Conservation (phyloP, 1,139 yeast species). For the Pichia sp. region DNA sequence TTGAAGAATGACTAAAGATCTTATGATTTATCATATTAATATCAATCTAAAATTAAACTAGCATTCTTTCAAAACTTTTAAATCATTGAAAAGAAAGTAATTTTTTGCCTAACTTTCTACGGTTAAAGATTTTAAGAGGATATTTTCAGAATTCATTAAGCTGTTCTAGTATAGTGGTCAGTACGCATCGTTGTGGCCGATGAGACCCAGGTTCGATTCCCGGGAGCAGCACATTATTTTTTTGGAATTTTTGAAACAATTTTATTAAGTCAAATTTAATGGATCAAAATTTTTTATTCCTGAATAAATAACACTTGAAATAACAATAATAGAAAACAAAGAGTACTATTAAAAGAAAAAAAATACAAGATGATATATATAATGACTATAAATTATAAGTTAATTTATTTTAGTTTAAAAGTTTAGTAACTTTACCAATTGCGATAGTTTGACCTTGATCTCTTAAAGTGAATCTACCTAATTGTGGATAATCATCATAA, state of each 20-base stretch:
- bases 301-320: neutral
- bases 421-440: constrained; percentile 88
- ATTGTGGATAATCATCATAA: constrained; percentile 84
- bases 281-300: too few relatives aligned
- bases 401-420: constrained; percentile 32
- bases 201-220: constrained; percentile 27
- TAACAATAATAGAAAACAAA: neutral
- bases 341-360: neutral
- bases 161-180: constrained; percentile 27
- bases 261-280: neutral
- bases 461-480: constrained; percentile 96
- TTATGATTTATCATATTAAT: too few relatives aligned
- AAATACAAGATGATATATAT: neutral
- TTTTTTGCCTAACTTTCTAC: too few relatives aligned
- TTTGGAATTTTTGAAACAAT: constrained; percentile 6
- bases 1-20: too few relatives aligned
- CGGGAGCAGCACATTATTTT: constrained; percentile 23
- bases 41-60: too few relatives aligned
- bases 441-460: constrained; percentile 98
- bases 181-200: constrained; percentile 27
- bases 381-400: too few relatives aligned
- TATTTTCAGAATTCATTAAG: constrained; percentile 1
- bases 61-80: too few relatives aligned
- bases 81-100: too few relatives aligned
- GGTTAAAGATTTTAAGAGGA: too few relatives aligned